A percentile compares a stretch with the other conserved stretches of the same genome.
Conservation (phyloP, 2,329 filamentous ascomycete genomes). For the Talaromyces sp. region DNA sequence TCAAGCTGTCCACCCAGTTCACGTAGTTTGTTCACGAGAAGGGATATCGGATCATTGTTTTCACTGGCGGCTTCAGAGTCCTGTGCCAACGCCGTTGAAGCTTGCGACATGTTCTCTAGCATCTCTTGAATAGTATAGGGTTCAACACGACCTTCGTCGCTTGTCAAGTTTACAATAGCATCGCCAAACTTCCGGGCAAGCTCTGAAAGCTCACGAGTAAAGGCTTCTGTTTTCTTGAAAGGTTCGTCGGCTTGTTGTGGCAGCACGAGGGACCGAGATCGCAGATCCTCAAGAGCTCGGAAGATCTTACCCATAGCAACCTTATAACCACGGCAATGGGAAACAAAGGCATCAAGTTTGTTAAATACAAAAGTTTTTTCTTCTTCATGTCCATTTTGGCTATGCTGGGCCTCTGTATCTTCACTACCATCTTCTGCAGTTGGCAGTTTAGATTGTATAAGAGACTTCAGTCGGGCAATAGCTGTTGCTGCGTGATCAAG, state of each 20-base stretch:
- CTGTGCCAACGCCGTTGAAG: conserved; percentile 28
- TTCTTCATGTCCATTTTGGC: conserved; percentile 64
- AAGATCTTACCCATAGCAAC: conserved; percentile 79
- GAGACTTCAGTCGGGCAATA: conserved; percentile 63
- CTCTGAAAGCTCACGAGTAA: conserved; percentile 66
- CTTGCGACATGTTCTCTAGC: conserved; percentile 58
- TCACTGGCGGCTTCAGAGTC: conserved; percentile 31
- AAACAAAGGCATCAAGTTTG: conserved; percentile 71
- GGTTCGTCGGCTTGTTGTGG: conserved; percentile 66
- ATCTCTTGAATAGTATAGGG: conserved; percentile 70
- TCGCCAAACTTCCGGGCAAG: conserved; percentile 69
- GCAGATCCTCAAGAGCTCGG: conserved; percentile 75
- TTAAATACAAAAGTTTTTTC: conserved; percentile 69
- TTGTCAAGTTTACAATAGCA: conserved; percentile 66
- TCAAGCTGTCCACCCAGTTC: conserved; percentile 65
- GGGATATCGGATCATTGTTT: conserved; percentile 64
- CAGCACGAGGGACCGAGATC: conserved; percentile 73
- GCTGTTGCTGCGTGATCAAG: conserved; percentile 75
- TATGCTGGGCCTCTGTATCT: neutral
- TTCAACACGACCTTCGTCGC: conserved; percentile 71
- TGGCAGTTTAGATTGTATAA: conserved; percentile 69
- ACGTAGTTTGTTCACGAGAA: conserved; percentile 69
- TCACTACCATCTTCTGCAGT: conserved; percentile 59
- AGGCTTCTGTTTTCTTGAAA: conserved; percentile 70
- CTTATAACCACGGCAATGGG: conserved; percentile 79